These are phyloP conservation scores for Malania oleifera DNA, from an alignment of 164 flowering plant species.

Conservation along the genomic window DNA sequence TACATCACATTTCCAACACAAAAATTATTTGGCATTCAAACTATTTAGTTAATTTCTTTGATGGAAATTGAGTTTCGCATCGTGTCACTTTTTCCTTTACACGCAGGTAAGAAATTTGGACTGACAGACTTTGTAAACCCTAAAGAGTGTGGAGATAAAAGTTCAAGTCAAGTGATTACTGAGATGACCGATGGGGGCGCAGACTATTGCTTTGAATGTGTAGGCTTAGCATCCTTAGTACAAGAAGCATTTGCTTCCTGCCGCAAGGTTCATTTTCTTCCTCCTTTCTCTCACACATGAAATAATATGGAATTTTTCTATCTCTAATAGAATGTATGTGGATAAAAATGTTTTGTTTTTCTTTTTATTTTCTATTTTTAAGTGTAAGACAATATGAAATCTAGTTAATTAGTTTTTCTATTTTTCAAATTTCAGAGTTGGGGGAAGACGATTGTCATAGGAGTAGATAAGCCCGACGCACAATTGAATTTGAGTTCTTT, in stretches of 20 bases:
- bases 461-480: slow-evolving; percentile 53
- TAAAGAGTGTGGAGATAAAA: slow-evolving; percentile 24
- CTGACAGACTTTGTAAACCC: slow-evolving; percentile 61
- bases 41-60: too few relatives aligned
- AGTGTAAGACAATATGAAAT: too few relatives aligned
- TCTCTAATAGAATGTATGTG: too few relatives aligned
- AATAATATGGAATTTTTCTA: too few relatives aligned
- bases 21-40: too few relatives aligned
- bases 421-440: slow-evolving; percentile 40
- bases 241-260: slow-evolving; percentile 61
- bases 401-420: too few relatives aligned
- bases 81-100: neutral
- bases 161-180: slow-evolving; percentile 43
- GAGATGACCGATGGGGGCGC: slow-evolving; percentile 76
- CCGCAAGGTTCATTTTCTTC: slow-evolving; percentile 39
- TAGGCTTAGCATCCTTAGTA: slow-evolving; percentile 53
- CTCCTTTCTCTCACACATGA: slow-evolving; percentile 4
- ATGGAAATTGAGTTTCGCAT: neutral
- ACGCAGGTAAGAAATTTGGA: slow-evolving; percentile 44
- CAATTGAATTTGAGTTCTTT: slow-evolving; percentile 31
- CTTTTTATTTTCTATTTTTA: too few relatives aligned
- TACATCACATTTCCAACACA: too few relatives aligned
- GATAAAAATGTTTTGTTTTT: too few relatives aligned
- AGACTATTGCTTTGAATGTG: slow-evolving; percentile 76
- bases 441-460: slow-evolving; percentile 71